Conservation (phyloP, 1,284 basidiomycete genomes). For the Ustilago nuda region DNA sequence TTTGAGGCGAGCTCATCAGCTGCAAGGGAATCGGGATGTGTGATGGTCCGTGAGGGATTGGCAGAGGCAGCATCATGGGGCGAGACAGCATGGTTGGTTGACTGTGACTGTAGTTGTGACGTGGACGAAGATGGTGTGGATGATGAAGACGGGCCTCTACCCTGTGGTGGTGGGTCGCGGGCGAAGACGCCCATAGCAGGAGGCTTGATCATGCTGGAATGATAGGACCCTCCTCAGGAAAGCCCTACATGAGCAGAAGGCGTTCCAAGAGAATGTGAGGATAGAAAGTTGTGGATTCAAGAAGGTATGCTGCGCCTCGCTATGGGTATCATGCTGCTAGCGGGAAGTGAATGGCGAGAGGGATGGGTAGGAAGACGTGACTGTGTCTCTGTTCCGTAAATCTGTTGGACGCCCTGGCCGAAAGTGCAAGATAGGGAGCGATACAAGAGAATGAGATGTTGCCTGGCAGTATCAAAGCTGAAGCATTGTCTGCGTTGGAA, state of each 20-base stretch:
- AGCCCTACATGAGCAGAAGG: background rate
- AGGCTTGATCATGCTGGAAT: slow-evolving; percentile 40
- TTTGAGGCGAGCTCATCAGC: slow-evolving; percentile 19
- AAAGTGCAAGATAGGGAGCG: too few species aligned
- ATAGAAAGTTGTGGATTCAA: background rate
- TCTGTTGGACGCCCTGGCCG: too few species aligned
- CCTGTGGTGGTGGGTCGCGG: slow-evolving; percentile 38
- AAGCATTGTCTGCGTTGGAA: slow-evolving; percentile 2
- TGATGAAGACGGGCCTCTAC: slow-evolving; percentile 7
- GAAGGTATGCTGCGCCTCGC: background rate
- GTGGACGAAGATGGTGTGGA: slow-evolving; percentile 9
- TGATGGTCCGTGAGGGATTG: background rate
- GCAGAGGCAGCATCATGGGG: background rate
- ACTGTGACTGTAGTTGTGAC: slow-evolving; percentile 3
- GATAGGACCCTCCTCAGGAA: background rate
- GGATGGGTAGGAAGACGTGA: too few species aligned
- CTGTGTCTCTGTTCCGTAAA: too few species aligned
- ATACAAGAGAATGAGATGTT: too few species aligned
- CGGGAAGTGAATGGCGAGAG: background rate
- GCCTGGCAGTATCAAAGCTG: background rate
- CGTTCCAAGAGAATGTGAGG: background rate
- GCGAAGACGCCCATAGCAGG: slow-evolving; percentile 53
- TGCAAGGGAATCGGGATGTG: background rate
- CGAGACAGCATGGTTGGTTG: slow-evolving; percentile 5
- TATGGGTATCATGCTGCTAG: slow-evolving; percentile 18